Evolutionary conservation across 1,284 basidiomycete genomes (phyloP), one percentile per base, ranked within the genome.

Genomic region (Lignosus rhinocerotis): DNA sequence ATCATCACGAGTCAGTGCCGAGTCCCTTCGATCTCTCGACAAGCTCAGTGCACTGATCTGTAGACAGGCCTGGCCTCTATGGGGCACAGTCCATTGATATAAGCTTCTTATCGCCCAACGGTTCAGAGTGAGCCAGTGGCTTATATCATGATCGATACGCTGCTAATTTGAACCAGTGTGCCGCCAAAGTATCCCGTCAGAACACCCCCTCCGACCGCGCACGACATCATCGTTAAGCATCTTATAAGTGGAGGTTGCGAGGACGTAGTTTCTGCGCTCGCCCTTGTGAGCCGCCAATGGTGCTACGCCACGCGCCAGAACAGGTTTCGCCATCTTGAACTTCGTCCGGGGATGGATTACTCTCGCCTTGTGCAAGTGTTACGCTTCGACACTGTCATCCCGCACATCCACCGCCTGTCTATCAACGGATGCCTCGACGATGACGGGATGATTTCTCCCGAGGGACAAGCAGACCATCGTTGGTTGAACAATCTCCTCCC

Each of bases 141-240:
- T 11, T 17, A 10, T 3, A 16, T 8, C n/a, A 19, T 53, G 52
- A 46, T 39, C n/a, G 32, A 25, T 25, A 25, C 4, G 25, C 25
- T 31, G 9, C 16, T 46, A 17, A 17, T 10, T 14, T 30, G 19
- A 39, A 39, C 6, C 42, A 59, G 58, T 25, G 58, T 56, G 11
- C 58, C 53, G 6, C 53, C 52, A 6, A 59, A 46, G 48, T 54
- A 46, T 38, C 52, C 52, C 21, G 43, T 46, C 10, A 54, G 21
- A 36, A 14, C 36, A 6, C 36, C 48, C 10, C 11, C n/a, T 10
- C 41, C 39, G 7, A 59, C 44, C 25, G 31, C 17, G 11, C 53
- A 41, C 25, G 50, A 51, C 31, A 5, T 53, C 7, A 6, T 52
- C 34, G 36, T 51, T 19, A 2, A 45, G 17, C 42, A 44, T 30